These are phyloP conservation scores for Bruguiera sexangula DNA, from an alignment of 345 rosid species.

Conservation along the genomic window DNA sequence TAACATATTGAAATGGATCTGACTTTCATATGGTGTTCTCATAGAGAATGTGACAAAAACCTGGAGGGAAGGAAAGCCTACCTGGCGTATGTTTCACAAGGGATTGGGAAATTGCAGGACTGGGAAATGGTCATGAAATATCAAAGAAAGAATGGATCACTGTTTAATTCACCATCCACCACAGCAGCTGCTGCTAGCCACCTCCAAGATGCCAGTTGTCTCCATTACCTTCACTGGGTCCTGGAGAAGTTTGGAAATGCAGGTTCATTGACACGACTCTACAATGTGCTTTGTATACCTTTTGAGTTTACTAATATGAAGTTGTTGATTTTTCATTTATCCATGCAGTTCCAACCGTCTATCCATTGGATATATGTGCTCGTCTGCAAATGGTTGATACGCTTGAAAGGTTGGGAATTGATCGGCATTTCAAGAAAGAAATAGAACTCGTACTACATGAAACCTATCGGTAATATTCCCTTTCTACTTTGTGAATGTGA, in stretches of 20 bases:
- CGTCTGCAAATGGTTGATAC: conserved; percentile 58
- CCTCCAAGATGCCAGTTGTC: conserved; percentile 51
- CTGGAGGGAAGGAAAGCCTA: conserved; percentile 54
- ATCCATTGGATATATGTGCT: conserved; percentile 54
- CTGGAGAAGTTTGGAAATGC: conserved; percentile 62
- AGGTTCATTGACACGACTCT: conserved; percentile 36
- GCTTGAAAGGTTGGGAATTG: conserved; percentile 69
- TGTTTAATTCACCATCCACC: conserved; percentile 84
- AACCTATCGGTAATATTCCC: conserved; percentile 50
- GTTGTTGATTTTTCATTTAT: conserved; percentile 16
- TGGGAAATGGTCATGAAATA: conserved; percentile 64
- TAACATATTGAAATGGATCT: not conserved
- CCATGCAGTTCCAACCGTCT: conserved; percentile 67
- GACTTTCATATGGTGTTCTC: conserved; percentile 16
- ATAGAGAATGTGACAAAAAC: conserved; percentile 25
- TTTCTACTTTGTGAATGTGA: not conserved
- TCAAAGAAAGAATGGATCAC: conserved; percentile 69
- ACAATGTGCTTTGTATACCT: not conserved
- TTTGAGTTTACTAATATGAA: not conserved
- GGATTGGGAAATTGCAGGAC: conserved; percentile 48
- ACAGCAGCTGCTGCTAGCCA: conserved; percentile 71
- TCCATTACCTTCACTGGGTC: conserved; percentile 51
- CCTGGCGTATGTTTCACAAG: conserved; percentile 66
- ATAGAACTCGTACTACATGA: conserved; percentile 48
- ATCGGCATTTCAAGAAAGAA: conserved; percentile 56